These are phyloP conservation scores for Fusarium succisae DNA, from an alignment of 2,329 filamentous ascomycete species.

Conservation along the genomic window DNA sequence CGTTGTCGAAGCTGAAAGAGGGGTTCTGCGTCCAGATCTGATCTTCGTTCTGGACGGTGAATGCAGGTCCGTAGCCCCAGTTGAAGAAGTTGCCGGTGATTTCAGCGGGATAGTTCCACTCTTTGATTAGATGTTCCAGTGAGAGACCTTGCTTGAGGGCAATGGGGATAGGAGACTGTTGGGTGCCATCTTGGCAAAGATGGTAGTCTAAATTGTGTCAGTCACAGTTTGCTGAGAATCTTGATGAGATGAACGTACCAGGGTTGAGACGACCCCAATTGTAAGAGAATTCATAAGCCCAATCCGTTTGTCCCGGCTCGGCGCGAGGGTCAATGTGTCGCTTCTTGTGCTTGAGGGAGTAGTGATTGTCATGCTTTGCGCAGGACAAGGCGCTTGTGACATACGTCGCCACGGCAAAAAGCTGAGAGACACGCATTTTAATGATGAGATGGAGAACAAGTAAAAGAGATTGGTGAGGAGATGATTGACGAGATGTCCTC, in stretches of 20 bases:
- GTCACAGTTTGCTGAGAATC: fast-evolving
- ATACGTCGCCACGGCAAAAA: neutral
- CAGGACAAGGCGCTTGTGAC: slow-evolving; percentile 1
- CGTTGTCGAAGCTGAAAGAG: slow-evolving; percentile 29
- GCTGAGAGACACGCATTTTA: slow-evolving; percentile 9
- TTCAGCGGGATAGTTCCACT: slow-evolving; percentile 11
- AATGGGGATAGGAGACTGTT: slow-evolving; percentile 27
- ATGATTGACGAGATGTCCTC: neutral
- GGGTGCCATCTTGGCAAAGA: slow-evolving; percentile 32
- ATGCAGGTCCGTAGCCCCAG: slow-evolving; percentile 32
- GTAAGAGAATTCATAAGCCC: slow-evolving; percentile 32
- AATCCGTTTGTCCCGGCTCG: neutral
- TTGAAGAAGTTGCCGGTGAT: slow-evolving; percentile 30
- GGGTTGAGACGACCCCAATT: slow-evolving; percentile 32
- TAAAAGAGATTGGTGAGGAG: neutral
- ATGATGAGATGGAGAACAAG: fast-evolving
- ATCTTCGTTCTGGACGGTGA: slow-evolving; percentile 26
- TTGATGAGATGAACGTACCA: neutral
- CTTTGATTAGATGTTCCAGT: slow-evolving; percentile 17
- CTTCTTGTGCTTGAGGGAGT: slow-evolving; percentile 21
- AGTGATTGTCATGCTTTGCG: slow-evolving; percentile 22
- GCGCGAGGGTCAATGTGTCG: slow-evolving; percentile 21
- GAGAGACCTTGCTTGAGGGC: slow-evolving; percentile 31
- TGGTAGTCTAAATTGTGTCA: slow-evolving; percentile 9
- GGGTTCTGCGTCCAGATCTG: slow-evolving; percentile 15